These are phyloP conservation scores for Bullera alba DNA, from an alignment of 768 basidiomycete genomes.

Conservation along the genomic window DNA sequence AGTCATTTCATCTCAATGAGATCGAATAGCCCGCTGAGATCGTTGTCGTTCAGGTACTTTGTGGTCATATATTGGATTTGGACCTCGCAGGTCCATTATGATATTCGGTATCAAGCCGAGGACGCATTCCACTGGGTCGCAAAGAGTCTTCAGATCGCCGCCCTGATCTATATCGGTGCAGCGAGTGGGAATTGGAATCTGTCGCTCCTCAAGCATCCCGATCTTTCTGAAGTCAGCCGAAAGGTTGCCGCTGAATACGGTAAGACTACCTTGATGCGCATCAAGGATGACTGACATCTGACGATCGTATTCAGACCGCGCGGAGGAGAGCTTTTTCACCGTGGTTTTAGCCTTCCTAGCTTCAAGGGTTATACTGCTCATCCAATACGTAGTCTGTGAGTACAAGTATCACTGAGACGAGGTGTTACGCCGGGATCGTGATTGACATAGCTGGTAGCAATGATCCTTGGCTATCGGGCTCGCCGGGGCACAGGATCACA, in stretches of 20 bases:
- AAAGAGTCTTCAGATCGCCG: slow-evolving; percentile 24
- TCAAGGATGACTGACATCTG: too few species aligned
- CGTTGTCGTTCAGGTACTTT: slow-evolving; percentile 26
- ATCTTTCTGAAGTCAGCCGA: neutral
- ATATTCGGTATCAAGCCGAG: slow-evolving; percentile 28
- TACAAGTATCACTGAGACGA: too few species aligned
- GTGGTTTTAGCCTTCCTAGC: slow-evolving; percentile 20
- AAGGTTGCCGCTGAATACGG: neutral
- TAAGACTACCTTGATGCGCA: neutral
- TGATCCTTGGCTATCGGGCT: too few species aligned
- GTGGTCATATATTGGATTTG: slow-evolving; percentile 29
- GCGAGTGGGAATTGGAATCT: slow-evolving; percentile 32
- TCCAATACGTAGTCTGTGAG: slow-evolving; percentile 24
- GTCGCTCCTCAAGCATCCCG: slow-evolving; percentile 1
- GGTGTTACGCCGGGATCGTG: too few species aligned
- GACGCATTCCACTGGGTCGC: slow-evolving; percentile 20
- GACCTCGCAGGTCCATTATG: slow-evolving; percentile 28
- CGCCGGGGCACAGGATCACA: too few species aligned
- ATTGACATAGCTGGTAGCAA: too few species aligned
- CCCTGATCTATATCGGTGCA: slow-evolving; percentile 33
- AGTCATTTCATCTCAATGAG: slow-evolving; percentile 30
- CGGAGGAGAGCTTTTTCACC: slow-evolving; percentile 21
- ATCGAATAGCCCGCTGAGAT: slow-evolving; percentile 22
- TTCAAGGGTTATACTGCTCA: slow-evolving; percentile 13
- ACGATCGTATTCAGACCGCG: too few species aligned